Evolutionary conservation across 805 yeast species (phyloP).

Genomic region (Saccharomycopsis fodiens): DNA sequence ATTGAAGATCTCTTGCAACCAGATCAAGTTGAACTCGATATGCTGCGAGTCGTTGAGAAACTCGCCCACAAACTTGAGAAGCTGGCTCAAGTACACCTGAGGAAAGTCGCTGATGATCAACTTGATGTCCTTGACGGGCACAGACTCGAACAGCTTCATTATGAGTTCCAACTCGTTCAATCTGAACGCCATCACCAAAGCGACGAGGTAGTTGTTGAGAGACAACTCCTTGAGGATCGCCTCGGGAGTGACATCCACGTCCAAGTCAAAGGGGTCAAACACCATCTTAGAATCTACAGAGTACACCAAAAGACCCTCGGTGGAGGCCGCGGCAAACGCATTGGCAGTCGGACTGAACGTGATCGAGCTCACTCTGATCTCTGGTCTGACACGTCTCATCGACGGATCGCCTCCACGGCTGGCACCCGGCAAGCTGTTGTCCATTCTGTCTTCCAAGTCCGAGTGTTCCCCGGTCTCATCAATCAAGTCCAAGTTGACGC

Average conservation of each 20-base stretch:
- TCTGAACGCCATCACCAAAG: slow-evolving; percentile 89
- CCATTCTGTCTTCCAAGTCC: slow-evolving; percentile 76
- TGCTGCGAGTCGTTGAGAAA: slow-evolving; percentile 68
- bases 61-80: slow-evolving; percentile 63
- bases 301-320: slow-evolving; percentile 83
- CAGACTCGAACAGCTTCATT: slow-evolving; percentile 61
- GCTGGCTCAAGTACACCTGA: slow-evolving; percentile 58
- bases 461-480: slow-evolving; percentile 83
- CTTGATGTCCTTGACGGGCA: slow-evolving; percentile 64
- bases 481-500: slow-evolving; percentile 53
- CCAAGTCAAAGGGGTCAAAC: slow-evolving; percentile 94
- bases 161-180: slow-evolving; percentile 74
- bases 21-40: slow-evolving; percentile 71
- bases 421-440: slow-evolving; percentile 78
- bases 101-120: slow-evolving; percentile 70
- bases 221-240: slow-evolving; percentile 53
- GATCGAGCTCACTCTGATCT: slow-evolving; percentile 70
- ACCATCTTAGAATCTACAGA: slow-evolving; percentile 66
- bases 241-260: slow-evolving; percentile 84
- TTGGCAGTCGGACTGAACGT: slow-evolving; percentile 85
- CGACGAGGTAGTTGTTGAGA: slow-evolving; percentile 55
- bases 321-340: slow-evolving; percentile 90
- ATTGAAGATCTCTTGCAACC: slow-evolving; percentile 67
- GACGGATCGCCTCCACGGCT: slow-evolving; percentile 72
- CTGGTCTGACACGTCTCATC: slow-evolving; percentile 68